phyloP scores from a whole-genome alignment of 805 yeast genomes.

The Cyberlindnera maclurae region DNA sequence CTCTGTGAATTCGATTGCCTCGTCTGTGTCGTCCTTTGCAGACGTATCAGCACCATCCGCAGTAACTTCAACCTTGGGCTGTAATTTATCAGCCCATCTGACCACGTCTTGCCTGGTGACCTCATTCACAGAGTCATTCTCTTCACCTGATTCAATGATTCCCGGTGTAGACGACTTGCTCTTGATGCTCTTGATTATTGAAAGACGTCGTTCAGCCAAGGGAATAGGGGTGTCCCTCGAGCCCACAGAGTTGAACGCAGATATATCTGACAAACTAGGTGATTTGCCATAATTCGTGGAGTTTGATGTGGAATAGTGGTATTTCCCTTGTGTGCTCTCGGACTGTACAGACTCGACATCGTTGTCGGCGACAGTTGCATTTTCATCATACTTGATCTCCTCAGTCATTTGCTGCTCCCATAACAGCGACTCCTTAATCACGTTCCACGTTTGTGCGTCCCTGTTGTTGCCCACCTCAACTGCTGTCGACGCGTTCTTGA shows the following conservation, averaged over 20 bases:
- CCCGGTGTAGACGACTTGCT: slow-evolving; percentile 7
- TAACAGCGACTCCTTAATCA: slow-evolving; percentile 42
- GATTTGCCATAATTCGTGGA: slow-evolving; percentile 24
- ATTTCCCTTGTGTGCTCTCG: slow-evolving; percentile 6
- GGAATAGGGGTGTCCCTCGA: slow-evolving; percentile 4
- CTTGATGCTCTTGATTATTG: slow-evolving; percentile 5
- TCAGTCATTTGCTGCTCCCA: slow-evolving; percentile 22
- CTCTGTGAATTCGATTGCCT: slow-evolving; percentile 15
- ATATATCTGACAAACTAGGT: slow-evolving; percentile 23
- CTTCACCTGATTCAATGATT: slow-evolving; percentile 16
- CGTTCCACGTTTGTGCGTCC: slow-evolving; percentile 59
- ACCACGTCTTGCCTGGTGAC: slow-evolving; percentile 14
- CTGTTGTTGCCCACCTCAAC: slow-evolving; percentile 41
- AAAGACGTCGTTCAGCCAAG: slow-evolving; percentile 1
- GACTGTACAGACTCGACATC: background rate
- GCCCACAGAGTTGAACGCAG: slow-evolving; percentile 14
- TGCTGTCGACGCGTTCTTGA: slow-evolving; percentile 50
- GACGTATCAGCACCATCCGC: background rate
- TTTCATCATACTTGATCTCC: slow-evolving; percentile 1
- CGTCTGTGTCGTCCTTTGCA: slow-evolving; percentile 16
- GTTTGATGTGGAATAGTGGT: slow-evolving; percentile 24
- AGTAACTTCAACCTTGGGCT: slow-evolving; percentile 3
- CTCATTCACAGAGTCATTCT: slow-evolving; percentile 7
- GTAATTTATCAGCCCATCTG: slow-evolving; percentile 19
- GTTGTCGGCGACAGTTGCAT: background rate